A percentile compares a stretch with the other conserved stretches of the same genome.
Conservation (phyloP, 2,329 filamentous ascomycete genomes). For the Plectosphaerella plurivora region DNA sequence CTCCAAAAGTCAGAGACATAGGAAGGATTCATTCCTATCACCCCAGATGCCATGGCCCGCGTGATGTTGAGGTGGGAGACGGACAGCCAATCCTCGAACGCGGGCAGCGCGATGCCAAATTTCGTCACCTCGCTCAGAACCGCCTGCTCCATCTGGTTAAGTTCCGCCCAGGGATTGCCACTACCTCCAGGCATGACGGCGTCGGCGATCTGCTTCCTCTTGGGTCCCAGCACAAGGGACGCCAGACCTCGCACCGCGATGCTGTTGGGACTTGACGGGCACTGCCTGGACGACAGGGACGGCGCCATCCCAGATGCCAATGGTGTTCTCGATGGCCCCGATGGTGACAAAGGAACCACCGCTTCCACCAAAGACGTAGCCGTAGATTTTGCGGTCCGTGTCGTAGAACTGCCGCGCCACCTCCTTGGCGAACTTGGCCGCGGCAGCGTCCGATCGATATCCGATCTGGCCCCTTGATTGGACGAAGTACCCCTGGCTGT, state of each 20-base stretch:
- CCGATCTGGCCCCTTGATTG: constrained; percentile 10
- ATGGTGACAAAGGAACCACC: constrained; percentile 15
- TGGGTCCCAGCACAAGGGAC: constrained; percentile 3
- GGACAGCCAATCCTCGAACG: constrained; percentile 9
- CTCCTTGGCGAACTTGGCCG: constrained; percentile 12
- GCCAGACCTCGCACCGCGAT: constrained; percentile 8
- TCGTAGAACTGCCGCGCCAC: constrained; percentile 12
- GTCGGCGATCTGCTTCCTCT: constrained; percentile 4
- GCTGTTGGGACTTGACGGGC: constrained; percentile 13
- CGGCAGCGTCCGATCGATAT: constrained; percentile 16
- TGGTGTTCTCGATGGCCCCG: constrained; percentile 14
- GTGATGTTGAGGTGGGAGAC: background rate
- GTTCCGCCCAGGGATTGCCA: constrained; percentile 1
- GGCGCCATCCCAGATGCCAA: constrained; percentile 16
- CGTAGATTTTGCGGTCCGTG: constrained; percentile 8
- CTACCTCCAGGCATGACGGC: constrained; percentile 8
- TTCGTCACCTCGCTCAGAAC: constrained; percentile 5
- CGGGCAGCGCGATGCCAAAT: constrained; percentile 4
- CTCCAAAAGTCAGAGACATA: constrained; percentile 14
- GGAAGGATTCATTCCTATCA: constrained; percentile 6
- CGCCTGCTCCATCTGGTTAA: background rate
- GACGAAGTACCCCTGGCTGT: constrained; percentile 14
- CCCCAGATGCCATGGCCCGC: background rate
- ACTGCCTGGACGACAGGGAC: constrained; percentile 14
- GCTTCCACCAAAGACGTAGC: constrained; percentile 16